Percentiles rank a stretch among this genome's conserved stretches.
phyloP scores from a whole-genome alignment of 1,284 basidiomycete species.

The Apiotrichum veenhuisii region DNA sequence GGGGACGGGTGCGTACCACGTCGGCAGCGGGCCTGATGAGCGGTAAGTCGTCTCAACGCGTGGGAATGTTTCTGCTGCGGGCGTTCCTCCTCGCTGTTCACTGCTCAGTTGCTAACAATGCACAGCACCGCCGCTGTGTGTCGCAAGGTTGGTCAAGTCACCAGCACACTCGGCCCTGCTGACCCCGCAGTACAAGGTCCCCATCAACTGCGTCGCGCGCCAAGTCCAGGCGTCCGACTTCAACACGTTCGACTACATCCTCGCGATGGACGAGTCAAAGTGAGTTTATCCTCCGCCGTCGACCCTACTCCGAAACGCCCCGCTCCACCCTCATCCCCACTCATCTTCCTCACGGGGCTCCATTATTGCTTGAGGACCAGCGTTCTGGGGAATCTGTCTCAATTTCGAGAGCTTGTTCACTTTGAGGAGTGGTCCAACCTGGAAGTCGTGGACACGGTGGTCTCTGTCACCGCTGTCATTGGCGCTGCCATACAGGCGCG shows the following conservation, averaged over 20 bases:
- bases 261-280: constrained; percentile 51
- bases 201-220: constrained; percentile 49
- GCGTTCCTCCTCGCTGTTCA: too few species aligned
- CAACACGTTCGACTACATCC: constrained; percentile 50
- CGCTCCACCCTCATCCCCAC: too few species aligned
- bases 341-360: too few species aligned
- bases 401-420: too few species aligned
- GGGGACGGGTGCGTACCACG: constrained; percentile 50
- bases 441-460: too few species aligned
- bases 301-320: too few species aligned
- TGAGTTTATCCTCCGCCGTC: constrained; percentile 23
- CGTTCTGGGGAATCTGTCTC: too few species aligned
- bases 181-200: constrained; percentile 29
- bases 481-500: too few species aligned
- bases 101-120: constrained; percentile 10
- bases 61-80: too few species aligned
- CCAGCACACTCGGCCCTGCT: not conserved
- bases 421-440: too few species aligned
- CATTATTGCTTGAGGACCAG: too few species aligned
- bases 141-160: constrained; percentile 28
- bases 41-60: constrained; percentile 25
- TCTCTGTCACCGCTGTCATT: too few species aligned
- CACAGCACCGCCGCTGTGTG: constrained; percentile 49
- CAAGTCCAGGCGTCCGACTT: constrained; percentile 46
- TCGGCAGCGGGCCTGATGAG: constrained; percentile 47